These are phyloP conservation scores for Pestalotiopsis sp. DNA, from an alignment of 2,329 filamentous ascomycete genomes.

Conservation along the genomic window DNA sequence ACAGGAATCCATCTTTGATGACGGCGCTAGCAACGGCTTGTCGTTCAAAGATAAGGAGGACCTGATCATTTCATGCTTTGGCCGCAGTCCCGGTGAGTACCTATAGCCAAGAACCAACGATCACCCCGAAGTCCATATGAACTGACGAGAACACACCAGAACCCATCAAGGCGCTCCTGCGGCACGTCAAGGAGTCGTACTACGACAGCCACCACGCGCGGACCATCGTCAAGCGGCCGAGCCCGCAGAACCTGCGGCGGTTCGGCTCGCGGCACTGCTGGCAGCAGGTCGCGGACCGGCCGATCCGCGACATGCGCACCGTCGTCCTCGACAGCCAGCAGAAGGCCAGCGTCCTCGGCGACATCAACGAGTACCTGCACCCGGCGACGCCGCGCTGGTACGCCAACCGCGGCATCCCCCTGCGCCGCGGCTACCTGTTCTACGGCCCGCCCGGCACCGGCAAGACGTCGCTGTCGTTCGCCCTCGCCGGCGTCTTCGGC, in stretches of 20 bases:
- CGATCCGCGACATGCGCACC: constrained; percentile 72
- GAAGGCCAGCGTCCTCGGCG: constrained; percentile 67
- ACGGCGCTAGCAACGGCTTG: constrained; percentile 32
- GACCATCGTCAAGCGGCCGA: constrained; percentile 60
- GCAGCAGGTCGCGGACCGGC: constrained; percentile 62
- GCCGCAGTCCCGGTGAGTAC: constrained; percentile 42
- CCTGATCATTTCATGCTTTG: constrained; percentile 57
- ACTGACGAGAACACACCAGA: constrained; percentile 25
- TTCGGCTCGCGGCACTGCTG: constrained; percentile 50
- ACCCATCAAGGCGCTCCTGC: constrained; percentile 59
- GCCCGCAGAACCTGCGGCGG: constrained; percentile 46
- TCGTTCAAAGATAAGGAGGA: constrained; percentile 54
- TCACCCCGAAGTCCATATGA: no score
- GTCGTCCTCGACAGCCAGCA: constrained; percentile 72
- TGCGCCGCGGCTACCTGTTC: constrained; percentile 77
- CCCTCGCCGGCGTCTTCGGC: constrained; percentile 66
- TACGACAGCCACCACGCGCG: constrained; percentile 56
- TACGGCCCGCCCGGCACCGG: constrained; percentile 76
- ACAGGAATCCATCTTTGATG: constrained; percentile 44
- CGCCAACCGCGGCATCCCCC: constrained; percentile 73
- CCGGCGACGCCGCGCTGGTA: constrained; percentile 74
- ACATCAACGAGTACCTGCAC: constrained; percentile 79
- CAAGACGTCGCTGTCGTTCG: constrained; percentile 70
- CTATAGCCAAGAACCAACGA: neutral
- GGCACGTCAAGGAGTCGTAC: constrained; percentile 55